Evolutionary conservation across 768 basidiomycete species (phyloP), one percentile per base, ranked within the genome.

Genomic region (Hygrocybe punicea): DNA sequence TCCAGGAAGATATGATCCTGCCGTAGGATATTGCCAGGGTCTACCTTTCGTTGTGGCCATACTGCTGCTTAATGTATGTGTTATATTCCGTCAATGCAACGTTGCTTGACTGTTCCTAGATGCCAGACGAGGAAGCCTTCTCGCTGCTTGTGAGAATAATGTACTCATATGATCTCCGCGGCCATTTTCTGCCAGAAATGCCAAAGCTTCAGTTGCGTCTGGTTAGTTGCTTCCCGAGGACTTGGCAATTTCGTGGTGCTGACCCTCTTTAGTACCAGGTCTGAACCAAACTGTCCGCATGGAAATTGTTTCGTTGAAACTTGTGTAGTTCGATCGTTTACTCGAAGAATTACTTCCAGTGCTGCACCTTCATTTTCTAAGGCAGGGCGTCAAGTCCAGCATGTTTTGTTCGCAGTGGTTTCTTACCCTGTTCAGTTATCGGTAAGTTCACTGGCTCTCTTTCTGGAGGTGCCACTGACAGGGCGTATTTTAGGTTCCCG

Each of bases 321-420:
- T 59, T 17, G 50, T 49, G 6, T 63, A 99, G 85, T 98, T 98
- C 71, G 97, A 98, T 69, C 89, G 95, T 25, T 74, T 98, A 49
- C 74, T 97, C 44, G 97, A 99, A 68, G 97, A 99, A 62, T 67
- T 96, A 9, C 75, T 98, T 3, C 97, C 97, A 4, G 90, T 95
- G 4, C 76, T 98, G 6, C 93, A 98, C 65, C 76, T 96, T 21
- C 97, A 98, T 71, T 91, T 99, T 65, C 73, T 96, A 29, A 84
- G 95, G 29, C 91, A 97, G 71, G 96, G 95, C 29, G 77, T 98
- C 67, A 98, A 98, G 70, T 94, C 93, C 46, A 95, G 90, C 73
- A 98, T 99, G 94, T 98, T 89, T 68, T 96, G 93, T 66, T 93
- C 92, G 13, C 97, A 98, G 62, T 99, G 97, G 97, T 98, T 98